Evolutionary conservation across 345 rosid species (phyloP), one percentile per base, ranked within the genome.

Genomic region (Ceriops decandra): DNA sequence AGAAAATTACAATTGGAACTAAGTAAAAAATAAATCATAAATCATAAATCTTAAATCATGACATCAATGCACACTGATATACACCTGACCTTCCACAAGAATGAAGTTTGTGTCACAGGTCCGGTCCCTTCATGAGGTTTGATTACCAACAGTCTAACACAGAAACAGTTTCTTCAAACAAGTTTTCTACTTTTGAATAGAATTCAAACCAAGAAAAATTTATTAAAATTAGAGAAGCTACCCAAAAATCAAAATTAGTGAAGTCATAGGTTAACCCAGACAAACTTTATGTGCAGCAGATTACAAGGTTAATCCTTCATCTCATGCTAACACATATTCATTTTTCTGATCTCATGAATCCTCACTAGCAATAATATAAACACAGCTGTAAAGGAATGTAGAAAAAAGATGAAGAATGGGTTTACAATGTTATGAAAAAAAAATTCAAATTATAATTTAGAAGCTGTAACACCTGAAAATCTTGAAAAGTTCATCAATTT

Each of bases 401-500:
- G 17, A 70, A 49, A 63, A 54, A n/a, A 42, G 19, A 13, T 20
- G 7, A 42, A 7, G 47, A n/a, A 64, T 57, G 38, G 16, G 33
- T 15, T 21, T 11, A 17, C n/a, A 64, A 32, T 24, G 38, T 20
- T 11, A 52, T 8, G 20, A 57, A 31, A 31, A 17, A 24, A 26
- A 15, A 15, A 21, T 42, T 42, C n/a, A 31, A 56, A 49, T 17
- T 1, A 28, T 9, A 15, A 32, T 17, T 22, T 8, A 49, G 28
- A 71, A 67, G 54, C 9, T 51, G 46, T 58, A 35, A 46, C 60
- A 95, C 99, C 98, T 95, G 92, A 95, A 95, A 75, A 95, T 95
- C 79, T 88, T 90, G 82, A 91, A 91, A 49, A 95, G 79, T 64
- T 95, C 95, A 73, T 95, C 98, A 71, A 95, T 90, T 83, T 95